These are phyloP conservation scores for Ambrosiella beaveri DNA, from an alignment of 2,329 filamentous ascomycete genomes.

Conservation along the genomic window DNA sequence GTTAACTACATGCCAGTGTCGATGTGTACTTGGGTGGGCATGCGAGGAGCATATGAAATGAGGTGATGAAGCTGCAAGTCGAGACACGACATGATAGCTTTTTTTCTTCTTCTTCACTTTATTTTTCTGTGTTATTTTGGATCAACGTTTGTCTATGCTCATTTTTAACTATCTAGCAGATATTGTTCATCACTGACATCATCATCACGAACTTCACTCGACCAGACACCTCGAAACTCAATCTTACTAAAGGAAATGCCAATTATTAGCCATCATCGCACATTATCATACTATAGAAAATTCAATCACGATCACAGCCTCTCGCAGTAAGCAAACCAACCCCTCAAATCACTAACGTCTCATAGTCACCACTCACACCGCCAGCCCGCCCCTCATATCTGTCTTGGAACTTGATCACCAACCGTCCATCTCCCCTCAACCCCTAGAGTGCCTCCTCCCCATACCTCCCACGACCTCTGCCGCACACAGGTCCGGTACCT, in stretches of 20 bases:
- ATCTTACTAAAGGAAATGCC: no score
- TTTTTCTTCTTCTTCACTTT: background rate
- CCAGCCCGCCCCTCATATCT: background rate
- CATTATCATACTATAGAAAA: no score
- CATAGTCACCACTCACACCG: no score
- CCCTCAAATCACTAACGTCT: no score
- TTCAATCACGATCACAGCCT: no score
- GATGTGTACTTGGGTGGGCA: background rate
- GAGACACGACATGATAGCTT: background rate
- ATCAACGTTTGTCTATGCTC: no score
- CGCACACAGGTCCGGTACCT: background rate
- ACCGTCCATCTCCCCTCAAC: background rate
- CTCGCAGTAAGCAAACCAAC: no score
- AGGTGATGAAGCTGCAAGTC: background rate
- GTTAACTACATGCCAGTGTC: conserved; percentile 7
- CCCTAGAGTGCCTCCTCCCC: background rate
- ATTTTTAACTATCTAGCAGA: no score
- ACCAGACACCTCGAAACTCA: no score
- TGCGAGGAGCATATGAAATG: background rate
- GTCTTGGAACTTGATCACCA: background rate
- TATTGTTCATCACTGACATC: no score
- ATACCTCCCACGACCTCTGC: background rate
- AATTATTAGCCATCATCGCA: no score
- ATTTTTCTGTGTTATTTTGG: background rate
- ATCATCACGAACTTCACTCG: no score